Evolutionary conservation across 257 asterid species (phyloP), one percentile per base, ranked within the genome.

Genomic region (Primulina huaijiensis): DNA sequence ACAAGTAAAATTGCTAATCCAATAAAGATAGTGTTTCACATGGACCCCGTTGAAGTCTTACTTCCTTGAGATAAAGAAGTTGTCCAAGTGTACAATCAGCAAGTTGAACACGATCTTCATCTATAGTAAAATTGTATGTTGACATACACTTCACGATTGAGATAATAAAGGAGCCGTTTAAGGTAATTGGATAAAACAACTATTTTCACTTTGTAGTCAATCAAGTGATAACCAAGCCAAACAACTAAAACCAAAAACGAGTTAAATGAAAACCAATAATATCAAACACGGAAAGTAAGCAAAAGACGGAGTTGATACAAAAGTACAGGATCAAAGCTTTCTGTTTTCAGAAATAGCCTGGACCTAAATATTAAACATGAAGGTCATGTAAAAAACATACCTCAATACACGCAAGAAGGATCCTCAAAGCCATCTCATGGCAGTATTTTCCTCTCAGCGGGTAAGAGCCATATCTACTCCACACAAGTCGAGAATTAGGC

Each of bases 341-440:
- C 37, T 0, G 35, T 21, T 68, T 33, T 31, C 31, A 79, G 40
- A 68, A 73, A 19, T 69, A 69, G 10, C 56, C 12, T 17, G 60
- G 64, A n/a, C 62, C 30, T 29, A 37, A 60, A 65, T 29, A 29
- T 61, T n/a, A 53, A 55, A 60, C 52, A 57, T 37, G 61, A 23
- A 53, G 60, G 55, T 33, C 50, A 52, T 27, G 57, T 72, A 65
- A 43, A n/a, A 33, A 68, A 74, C 77, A 38, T 72, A 94, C 99
- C 96, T 94, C 99, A 75, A 94, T 94, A 85, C 87, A 85, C 30
- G 96, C 96, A 61, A 94, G 97, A 79, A 94, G 96, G 64, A 94
- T 88, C 83, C 99, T 84, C 90, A 94, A 80, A 2, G 99, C 99
- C 97, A 94, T 86, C 81, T 94, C 99, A 64, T 94, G 99, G 78